Evolutionary conservation across 2,329 filamentous ascomycete species (phyloP).

Genomic region (Ophiostoma tasmaniense): DNA sequence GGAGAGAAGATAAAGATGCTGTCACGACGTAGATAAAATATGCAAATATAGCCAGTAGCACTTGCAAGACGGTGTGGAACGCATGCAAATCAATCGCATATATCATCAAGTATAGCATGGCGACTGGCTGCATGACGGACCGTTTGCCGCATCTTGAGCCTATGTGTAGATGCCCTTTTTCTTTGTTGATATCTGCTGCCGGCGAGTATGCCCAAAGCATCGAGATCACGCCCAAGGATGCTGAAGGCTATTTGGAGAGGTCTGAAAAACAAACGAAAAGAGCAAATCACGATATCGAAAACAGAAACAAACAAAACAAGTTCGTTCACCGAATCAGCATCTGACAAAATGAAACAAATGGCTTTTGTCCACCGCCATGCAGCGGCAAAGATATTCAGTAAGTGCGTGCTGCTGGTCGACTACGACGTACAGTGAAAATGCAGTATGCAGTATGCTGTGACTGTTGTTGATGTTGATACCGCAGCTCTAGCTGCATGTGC

Average conservation of each 20-base stretch:
- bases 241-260: background rate
- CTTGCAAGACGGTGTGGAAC: background rate
- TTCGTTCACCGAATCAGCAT: background rate
- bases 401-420: background rate
- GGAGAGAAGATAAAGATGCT: background rate
- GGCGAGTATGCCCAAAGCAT: background rate
- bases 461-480: background rate
- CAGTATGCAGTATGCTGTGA: background rate
- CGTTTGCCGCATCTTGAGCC: slow-evolving; percentile 14
- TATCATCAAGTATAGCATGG: background rate
- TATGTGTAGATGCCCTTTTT: background rate
- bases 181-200: no score
- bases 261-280: background rate
- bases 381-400: background rate
- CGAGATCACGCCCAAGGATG: background rate
- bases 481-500: background rate
- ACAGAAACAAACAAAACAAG: background rate
- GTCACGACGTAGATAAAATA: background rate
- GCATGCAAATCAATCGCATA: background rate
- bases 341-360: background rate
- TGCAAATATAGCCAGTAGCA: background rate
- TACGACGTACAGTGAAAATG: background rate
- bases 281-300: background rate
- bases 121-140: slow-evolving; percentile 16
- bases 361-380: background rate